phyloP scores from a whole-genome alignment of 176 grass and related monocot genomes.

The maize (Zea mays) region DNA sequence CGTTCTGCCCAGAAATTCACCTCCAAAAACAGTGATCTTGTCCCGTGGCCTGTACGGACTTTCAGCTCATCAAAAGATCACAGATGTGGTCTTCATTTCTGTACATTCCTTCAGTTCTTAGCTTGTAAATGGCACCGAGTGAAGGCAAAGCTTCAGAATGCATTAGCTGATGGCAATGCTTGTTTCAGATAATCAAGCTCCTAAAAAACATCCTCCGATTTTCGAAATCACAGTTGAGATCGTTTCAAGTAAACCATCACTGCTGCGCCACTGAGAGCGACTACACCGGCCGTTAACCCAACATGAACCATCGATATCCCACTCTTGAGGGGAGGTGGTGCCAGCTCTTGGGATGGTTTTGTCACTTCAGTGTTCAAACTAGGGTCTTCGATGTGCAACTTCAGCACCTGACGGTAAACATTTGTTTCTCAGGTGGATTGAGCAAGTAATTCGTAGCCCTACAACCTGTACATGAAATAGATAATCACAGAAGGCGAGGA shows the following conservation, averaged over 20 bases:
- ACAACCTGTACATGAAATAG: neutral
- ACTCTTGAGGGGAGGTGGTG: conserved; percentile 30
- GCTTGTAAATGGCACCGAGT: conserved; percentile 3
- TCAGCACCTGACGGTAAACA: conserved; percentile 59
- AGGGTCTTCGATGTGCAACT: conserved; percentile 67
- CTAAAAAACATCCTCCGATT: neutral
- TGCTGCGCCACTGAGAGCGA: conserved; percentile 58
- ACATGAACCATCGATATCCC: conserved; percentile 37
- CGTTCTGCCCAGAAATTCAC: conserved; percentile 11
- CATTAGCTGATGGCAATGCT: conserved; percentile 26
- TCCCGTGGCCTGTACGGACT: neutral
- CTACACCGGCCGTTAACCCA: conserved; percentile 56
- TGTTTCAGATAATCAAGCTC: neutral
- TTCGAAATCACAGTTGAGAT: conserved; percentile 61
- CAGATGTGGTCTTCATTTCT: neutral
- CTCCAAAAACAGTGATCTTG: neutral
- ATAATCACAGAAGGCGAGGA: conserved; percentile 14
- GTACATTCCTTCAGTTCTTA: conserved; percentile 10
- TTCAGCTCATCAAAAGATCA: conserved; percentile 9
- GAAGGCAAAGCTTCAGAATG: neutral
- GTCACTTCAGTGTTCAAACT: conserved; percentile 36
- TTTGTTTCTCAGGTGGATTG: conserved; percentile 31
- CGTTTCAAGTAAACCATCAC: conserved; percentile 82
- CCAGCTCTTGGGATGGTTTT: conserved; percentile 43
- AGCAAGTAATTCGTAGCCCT: conserved; percentile 17